Conservation (phyloP, 2,329 filamentous ascomycete species). For the Coniochaeta pulveracea region DNA sequence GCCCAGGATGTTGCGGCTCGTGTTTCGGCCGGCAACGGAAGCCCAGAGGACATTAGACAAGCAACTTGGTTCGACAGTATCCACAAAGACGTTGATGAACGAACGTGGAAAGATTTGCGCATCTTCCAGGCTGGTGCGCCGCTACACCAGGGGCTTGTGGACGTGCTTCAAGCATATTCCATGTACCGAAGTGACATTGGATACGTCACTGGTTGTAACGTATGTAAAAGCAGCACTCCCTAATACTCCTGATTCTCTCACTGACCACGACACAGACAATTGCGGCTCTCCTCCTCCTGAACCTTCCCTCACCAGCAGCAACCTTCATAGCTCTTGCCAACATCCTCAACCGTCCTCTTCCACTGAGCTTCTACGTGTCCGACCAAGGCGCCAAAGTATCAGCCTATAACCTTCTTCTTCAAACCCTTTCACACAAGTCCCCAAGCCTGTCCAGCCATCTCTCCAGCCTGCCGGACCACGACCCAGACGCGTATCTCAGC, state of each 20-base stretch:
- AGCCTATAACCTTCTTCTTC: slow-evolving; percentile 58
- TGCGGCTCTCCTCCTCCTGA: slow-evolving; percentile 62
- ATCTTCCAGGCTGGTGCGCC: slow-evolving; percentile 60
- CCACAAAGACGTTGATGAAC: slow-evolving; percentile 47
- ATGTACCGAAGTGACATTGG: slow-evolving; percentile 78
- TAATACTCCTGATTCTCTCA: background rate
- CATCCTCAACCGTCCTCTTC: slow-evolving; percentile 63
- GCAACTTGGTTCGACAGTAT: slow-evolving; percentile 54
- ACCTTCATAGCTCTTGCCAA: slow-evolving; percentile 67
- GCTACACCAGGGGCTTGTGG: slow-evolving; percentile 54
- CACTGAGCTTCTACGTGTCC: slow-evolving; percentile 62
- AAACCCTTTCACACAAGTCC: slow-evolving; percentile 54
- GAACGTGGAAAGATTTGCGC: slow-evolving; percentile 59
- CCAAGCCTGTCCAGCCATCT: slow-evolving; percentile 54
- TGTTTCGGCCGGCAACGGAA: slow-evolving; percentile 37
- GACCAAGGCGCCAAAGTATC: slow-evolving; percentile 59
- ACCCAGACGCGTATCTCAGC: slow-evolving; percentile 43
- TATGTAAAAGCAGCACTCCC: slow-evolving; percentile 32
- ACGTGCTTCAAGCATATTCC: slow-evolving; percentile 67
- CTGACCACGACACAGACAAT: slow-evolving; percentile 40
- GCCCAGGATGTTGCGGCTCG: slow-evolving; percentile 51
- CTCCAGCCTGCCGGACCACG: slow-evolving; percentile 31
- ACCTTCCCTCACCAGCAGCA: slow-evolving; percentile 49
- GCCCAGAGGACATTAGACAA: slow-evolving; percentile 41
- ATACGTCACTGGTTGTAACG: slow-evolving; percentile 64